Evolutionary conservation across 352 stramenopile species (phyloP), one percentile per base, ranked within the genome.

Genomic region (Lagenidium giganteum): DNA sequence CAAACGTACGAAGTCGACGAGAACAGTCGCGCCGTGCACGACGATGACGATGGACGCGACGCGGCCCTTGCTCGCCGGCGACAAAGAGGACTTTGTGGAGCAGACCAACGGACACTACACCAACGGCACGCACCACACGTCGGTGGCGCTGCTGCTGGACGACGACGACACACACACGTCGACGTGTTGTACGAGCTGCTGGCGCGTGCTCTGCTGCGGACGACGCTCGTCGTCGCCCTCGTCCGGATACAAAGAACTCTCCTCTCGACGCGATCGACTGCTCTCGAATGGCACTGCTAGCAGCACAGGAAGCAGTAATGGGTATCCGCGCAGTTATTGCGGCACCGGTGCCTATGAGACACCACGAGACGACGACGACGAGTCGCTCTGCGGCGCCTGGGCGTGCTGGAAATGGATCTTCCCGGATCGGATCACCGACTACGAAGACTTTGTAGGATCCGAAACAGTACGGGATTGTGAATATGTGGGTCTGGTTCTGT

Each of bases 321-420:
- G n/a, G n/a, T n/a, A n/a, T n/a, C n/a, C n/a, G n/a, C n/a, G n/a
- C n/a, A n/a, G n/a, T n/a, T n/a, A n/a, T n/a, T n/a, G n/a, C n/a
- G n/a, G n/a, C n/a, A n/a, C n/a, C n/a, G n/a, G n/a, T n/a, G n/a
- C n/a, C n/a, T n/a, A n/a, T 25, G 28, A 7, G 11, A 42, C 26
- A 46, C 24, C 36, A 32, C 46, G 32, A 12, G 18, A 18, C 31
- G 28, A 32, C 26, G 27, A 39, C 20, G 25, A 44, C 17, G 24
- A 17, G 8, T 34, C 35, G 4, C n/a, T 53, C 5, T 82, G 67
- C 32, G 62, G 54, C 16, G 53, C 71, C 8, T 80, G 58, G 69
- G 55, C 46, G 12, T 86, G 73, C 62, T 83, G 70, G 73, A 77
- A 79, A 17, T 83, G 69, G 70, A 30, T 81, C 42, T 75, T 82